Conservation (phyloP, 2,329 filamentous ascomycete species). For the Diaporthe nobilis region DNA sequence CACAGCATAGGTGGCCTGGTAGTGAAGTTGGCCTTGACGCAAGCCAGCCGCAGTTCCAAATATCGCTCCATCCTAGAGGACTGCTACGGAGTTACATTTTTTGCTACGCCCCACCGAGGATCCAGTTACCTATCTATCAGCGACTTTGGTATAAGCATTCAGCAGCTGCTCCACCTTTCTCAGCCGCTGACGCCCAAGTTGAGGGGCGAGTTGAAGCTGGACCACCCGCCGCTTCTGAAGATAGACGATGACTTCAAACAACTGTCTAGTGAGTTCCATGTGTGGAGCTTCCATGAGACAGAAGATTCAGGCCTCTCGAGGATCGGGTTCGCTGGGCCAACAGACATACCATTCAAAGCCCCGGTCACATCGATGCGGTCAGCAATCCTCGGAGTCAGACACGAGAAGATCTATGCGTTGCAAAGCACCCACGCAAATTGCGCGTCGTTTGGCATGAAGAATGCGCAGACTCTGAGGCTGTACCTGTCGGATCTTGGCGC, state of each 20-base stretch:
- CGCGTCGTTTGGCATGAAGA: slow-evolving; percentile 63
- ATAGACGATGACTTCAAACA: slow-evolving; percentile 67
- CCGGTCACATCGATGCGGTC: slow-evolving; percentile 68
- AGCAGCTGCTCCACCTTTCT: slow-evolving; percentile 62
- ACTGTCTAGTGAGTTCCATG: slow-evolving; percentile 65
- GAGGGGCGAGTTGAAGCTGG: slow-evolving; percentile 63
- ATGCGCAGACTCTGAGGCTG: slow-evolving; percentile 59
- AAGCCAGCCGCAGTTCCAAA: slow-evolving; percentile 54
- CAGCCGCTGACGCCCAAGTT: slow-evolving; percentile 62
- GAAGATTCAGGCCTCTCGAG: slow-evolving; percentile 66
- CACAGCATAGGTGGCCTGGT: slow-evolving; percentile 71
- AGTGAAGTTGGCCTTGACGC: slow-evolving; percentile 66
- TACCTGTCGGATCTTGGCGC: slow-evolving; percentile 50
- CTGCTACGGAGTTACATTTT: slow-evolving; percentile 71
- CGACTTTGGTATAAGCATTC: slow-evolving; percentile 64
- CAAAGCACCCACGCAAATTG: slow-evolving; percentile 66
- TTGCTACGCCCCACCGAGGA: slow-evolving; percentile 70
- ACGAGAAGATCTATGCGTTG: slow-evolving; percentile 62
- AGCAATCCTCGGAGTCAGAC: slow-evolving; percentile 60
- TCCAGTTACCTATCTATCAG: slow-evolving; percentile 71
- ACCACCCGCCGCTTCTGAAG: slow-evolving; percentile 60
- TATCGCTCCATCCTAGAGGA: slow-evolving; percentile 62
- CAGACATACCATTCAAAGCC: slow-evolving; percentile 68
- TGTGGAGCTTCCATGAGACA: slow-evolving; percentile 73
- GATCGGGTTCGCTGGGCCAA: slow-evolving; percentile 51